Percentiles rank a stretch among this genome's conserved stretches.
Evolutionary conservation across 2,329 filamentous ascomycete species (phyloP).

Genomic region (Alternaria sp.): DNA sequence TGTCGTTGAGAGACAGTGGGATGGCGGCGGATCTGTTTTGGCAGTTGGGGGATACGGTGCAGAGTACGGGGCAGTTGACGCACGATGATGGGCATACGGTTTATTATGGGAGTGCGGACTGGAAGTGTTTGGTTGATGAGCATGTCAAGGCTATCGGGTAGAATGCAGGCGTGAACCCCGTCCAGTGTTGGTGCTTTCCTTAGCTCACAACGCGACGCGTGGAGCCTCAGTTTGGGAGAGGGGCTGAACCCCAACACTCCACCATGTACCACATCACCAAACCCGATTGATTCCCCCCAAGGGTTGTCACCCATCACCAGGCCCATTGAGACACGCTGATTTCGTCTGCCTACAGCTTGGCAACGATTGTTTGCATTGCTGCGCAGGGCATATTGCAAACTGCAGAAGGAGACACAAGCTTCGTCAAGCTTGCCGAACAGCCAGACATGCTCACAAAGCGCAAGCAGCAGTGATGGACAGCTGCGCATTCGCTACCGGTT

Average conservation of each 20-base stretch:
- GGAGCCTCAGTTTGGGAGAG: neutral
- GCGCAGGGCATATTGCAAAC: neutral
- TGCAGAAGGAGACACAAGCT: neutral
- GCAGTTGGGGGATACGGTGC: slow-evolving; percentile 39
- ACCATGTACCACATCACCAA: slow-evolving; percentile 2
- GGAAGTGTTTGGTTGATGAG: slow-evolving; percentile 40
- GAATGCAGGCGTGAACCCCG: neutral
- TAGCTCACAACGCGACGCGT: slow-evolving; percentile 1
- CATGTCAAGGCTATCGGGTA: slow-evolving; percentile 37
- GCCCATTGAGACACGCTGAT: neutral
- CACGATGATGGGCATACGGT: slow-evolving; percentile 42
- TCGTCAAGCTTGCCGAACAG: neutral
- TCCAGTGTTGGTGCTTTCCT: neutral
- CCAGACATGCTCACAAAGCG: slow-evolving; percentile 4
- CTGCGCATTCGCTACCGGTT: neutral
- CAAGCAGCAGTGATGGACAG: neutral
- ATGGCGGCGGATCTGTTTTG: slow-evolving; percentile 46
- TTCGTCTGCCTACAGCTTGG: neutral
- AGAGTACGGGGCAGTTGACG: slow-evolving; percentile 30
- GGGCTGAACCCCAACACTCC: slow-evolving; percentile 1
- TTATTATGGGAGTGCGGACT: slow-evolving; percentile 37
- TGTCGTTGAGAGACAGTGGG: slow-evolving; percentile 27
- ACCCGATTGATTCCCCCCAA: slow-evolving; percentile 2
- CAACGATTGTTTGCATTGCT: neutral
- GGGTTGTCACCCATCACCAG: neutral